Evolutionary conservation across 1,284 basidiomycete genomes (phyloP), one percentile per base, ranked within the genome.

Genomic region (Leccinum huronense): DNA sequence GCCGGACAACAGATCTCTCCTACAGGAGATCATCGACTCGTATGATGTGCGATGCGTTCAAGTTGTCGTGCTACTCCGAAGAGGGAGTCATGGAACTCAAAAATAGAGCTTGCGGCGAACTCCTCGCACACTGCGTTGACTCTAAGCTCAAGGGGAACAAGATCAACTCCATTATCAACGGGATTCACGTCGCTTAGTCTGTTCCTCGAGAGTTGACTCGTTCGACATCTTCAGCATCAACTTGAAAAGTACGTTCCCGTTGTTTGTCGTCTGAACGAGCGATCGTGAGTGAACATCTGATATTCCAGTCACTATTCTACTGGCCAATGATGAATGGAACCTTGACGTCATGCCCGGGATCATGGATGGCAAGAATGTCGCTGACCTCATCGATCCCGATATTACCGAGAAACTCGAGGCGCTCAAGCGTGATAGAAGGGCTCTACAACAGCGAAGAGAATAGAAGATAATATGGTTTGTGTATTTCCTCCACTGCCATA

Each of bases 371-470:
- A 98, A 98, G 86, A 99, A 99, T 81, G 82, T 99, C 63, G 96
- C 96, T 48, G 97, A 99, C 83, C 99, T 99, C 72, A 93, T 99
- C 78, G 97, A 99, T 77, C 93, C 95, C n/a, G 97, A 99, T 74
- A 99, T 99, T 69, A 88, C 89, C 51, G 95, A 96, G 79, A 96
- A 94, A 79, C 88, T 99, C 64, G 97, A 98, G 75, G 97, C 95
- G 10, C 87, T 99, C 61, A 97, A 99, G 80, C 87, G 93, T 45
- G 97, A 99, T 89, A 1, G 94, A 98, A 74, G 97, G 97, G 5
- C 98, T 95, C 83, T 99, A 99, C 78, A 93, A 94, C 57, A 87
- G 83, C 65, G 94, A 93, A 62, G 91, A 91, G 63, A 91, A 27
- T 27, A 27, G 23, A 27, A 27, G 23, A 27, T 27, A 27, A 94